These are phyloP conservation scores for Lipomyces spencermartinsiae DNA, from an alignment of 805 yeast genomes.

Conservation along the genomic window DNA sequence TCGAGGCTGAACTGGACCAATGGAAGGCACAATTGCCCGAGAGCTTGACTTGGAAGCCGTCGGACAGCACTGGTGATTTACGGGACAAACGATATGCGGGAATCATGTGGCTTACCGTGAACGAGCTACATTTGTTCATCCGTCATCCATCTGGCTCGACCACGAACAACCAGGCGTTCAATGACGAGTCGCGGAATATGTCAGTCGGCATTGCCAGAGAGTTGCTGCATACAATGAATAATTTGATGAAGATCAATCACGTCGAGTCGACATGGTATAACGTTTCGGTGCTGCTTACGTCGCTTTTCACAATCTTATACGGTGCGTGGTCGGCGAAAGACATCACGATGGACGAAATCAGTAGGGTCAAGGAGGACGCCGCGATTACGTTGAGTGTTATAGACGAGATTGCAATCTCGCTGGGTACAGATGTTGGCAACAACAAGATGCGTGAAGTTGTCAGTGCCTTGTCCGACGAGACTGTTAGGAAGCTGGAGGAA, in stretches of 20 bases:
- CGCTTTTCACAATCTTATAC: slow-evolving; percentile 32
- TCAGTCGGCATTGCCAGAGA: slow-evolving; percentile 30
- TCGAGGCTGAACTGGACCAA: slow-evolving; percentile 21
- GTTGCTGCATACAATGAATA: slow-evolving; percentile 25
- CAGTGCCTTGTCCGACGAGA: slow-evolving; percentile 22
- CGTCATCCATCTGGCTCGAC: slow-evolving; percentile 37
- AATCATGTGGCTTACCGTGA: slow-evolving; percentile 29
- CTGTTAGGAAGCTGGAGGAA: slow-evolving; percentile 27
- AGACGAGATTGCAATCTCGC: slow-evolving; percentile 23
- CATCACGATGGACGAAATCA: slow-evolving; percentile 26
- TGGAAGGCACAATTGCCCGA: slow-evolving; percentile 26
- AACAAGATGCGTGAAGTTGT: slow-evolving; percentile 28
- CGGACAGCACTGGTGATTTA: slow-evolving; percentile 24
- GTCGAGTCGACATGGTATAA: slow-evolving; percentile 35
- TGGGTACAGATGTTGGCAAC: slow-evolving; percentile 21
- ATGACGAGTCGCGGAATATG: slow-evolving; percentile 17
- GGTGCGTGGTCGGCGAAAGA: slow-evolving; percentile 31
- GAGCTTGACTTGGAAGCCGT: slow-evolving; percentile 25
- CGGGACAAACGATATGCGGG: slow-evolving; percentile 33
- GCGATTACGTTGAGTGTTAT: slow-evolving; percentile 22
- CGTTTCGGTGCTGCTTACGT: slow-evolving; percentile 20
- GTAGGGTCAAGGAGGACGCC: slow-evolving; percentile 25
- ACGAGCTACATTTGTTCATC: slow-evolving; percentile 30
- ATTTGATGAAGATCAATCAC: slow-evolving; percentile 29
- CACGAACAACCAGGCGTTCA: slow-evolving; percentile 23